These are phyloP conservation scores for Oxytropis ochrocephala DNA, from an alignment of 306 rosid species.

Conservation along the genomic window DNA sequence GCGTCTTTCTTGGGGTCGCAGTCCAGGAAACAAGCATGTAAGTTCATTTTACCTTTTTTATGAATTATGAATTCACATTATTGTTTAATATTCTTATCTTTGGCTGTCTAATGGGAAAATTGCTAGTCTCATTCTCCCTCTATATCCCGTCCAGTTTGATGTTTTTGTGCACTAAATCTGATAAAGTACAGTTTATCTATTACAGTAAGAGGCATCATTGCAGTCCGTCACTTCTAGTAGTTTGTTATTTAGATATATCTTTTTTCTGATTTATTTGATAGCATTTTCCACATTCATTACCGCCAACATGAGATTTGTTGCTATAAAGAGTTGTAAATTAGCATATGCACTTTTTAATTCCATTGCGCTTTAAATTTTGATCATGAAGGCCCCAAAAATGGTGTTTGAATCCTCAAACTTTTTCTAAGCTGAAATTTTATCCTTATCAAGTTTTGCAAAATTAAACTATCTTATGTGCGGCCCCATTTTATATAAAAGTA, in stretches of 20 bases:
- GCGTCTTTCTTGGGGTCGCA: conserved; percentile 99
- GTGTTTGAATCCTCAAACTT: too few species aligned
- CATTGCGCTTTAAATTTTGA: too few species aligned
- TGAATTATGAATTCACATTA: background rate
- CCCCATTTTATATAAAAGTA: background rate
- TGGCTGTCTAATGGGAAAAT: background rate
- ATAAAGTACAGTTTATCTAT: background rate
- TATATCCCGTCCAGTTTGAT: background rate
- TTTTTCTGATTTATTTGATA: background rate
- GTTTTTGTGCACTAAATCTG: background rate
- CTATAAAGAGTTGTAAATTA: background rate
- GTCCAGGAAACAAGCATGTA: conserved; percentile 93
- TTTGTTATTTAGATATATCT: background rate
- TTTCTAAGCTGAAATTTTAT: too few species aligned
- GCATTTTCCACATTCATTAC: background rate
- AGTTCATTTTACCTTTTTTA: conserved; percentile 12
- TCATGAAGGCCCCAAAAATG: too few species aligned
- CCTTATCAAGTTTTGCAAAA: too few species aligned
- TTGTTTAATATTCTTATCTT: background rate
- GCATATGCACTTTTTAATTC: background rate
- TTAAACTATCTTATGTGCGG: too few species aligned
- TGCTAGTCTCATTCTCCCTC: background rate
- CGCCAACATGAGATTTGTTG: background rate
- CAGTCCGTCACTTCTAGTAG: background rate
- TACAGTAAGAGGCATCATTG: background rate